These are phyloP conservation scores for Centrapalus pauciflorus DNA, from an alignment of 129 eudicot species.

Conservation along the genomic window DNA sequence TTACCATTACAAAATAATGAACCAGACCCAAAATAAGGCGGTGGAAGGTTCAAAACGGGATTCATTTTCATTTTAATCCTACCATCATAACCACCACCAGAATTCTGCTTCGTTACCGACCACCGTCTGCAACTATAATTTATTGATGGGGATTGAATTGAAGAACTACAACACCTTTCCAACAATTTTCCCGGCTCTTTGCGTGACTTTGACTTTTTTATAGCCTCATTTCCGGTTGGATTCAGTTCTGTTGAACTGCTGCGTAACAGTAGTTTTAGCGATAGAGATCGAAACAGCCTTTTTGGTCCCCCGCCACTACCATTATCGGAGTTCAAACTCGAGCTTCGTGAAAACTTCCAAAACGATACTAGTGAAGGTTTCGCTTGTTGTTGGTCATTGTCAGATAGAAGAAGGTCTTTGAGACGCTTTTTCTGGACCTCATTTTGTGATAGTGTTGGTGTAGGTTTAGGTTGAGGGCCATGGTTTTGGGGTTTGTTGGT, in stretches of 20 bases:
- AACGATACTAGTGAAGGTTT: slow-evolving; percentile 41
- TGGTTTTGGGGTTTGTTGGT: slow-evolving; percentile 30
- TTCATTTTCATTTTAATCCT: slow-evolving; percentile 38
- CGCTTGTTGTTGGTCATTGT: slow-evolving; percentile 31
- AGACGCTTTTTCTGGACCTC: slow-evolving; percentile 45
- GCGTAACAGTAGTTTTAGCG: slow-evolving; percentile 39
- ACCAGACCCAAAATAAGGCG: slow-evolving; percentile 58
- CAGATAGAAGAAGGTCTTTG: slow-evolving; percentile 54
- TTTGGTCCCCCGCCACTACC: slow-evolving; percentile 28
- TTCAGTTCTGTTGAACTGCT: slow-evolving; percentile 59
- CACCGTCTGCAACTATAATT: slow-evolving; percentile 9
- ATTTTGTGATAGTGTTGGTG: neutral
- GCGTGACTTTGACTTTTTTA: slow-evolving; percentile 39
- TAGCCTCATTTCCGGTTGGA: slow-evolving; percentile 22
- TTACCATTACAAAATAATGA: slow-evolving; percentile 66
- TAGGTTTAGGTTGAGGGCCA: neutral
- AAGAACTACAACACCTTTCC: slow-evolving; percentile 22
- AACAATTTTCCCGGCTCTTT: slow-evolving; percentile 29
- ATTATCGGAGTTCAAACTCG: slow-evolving; percentile 50
- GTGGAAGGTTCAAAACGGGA: slow-evolving; percentile 66
- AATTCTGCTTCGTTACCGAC: slow-evolving; percentile 34
- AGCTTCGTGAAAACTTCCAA: slow-evolving; percentile 75
- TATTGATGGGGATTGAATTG: neutral
- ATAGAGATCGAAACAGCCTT: slow-evolving; percentile 44
- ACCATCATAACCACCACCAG: slow-evolving; percentile 25